Evolutionary conservation across 805 yeast genomes (phyloP).

Genomic region (Metschnikowia cerradonensis): DNA sequence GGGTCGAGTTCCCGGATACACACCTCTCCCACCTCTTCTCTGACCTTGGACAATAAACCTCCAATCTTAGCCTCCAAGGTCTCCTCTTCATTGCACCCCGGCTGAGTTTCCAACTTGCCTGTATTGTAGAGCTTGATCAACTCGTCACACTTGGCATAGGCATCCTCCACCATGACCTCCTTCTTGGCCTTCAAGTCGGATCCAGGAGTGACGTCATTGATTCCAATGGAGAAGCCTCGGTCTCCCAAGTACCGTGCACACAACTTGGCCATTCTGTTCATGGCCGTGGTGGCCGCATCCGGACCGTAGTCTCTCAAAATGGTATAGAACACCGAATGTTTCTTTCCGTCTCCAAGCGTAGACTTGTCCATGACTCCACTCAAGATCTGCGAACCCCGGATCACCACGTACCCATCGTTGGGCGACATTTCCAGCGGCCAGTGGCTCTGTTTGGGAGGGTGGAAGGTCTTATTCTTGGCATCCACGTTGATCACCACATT

Average conservation of each 20-base stretch:
- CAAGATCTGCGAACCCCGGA: constrained; percentile 82
- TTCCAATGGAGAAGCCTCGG: constrained; percentile 96
- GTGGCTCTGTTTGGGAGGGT: constrained; percentile 61
- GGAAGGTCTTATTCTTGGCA: constrained; percentile 88
- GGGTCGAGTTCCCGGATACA: constrained; percentile 89
- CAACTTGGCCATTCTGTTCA: constrained; percentile 99
- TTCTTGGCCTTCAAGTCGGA: constrained; percentile 67
- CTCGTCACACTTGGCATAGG: constrained; percentile 88
- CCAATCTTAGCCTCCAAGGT: constrained; percentile 97
- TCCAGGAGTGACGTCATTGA: constrained; percentile 95
- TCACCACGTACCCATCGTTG: constrained; percentile 90
- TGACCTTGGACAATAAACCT: constrained; percentile 90
- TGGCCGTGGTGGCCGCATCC: constrained; percentile 88
- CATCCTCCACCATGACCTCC: constrained; percentile 84
- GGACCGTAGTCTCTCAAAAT: constrained; percentile 96
- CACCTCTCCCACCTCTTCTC: constrained; percentile 98
- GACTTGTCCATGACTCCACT: constrained; percentile 98
- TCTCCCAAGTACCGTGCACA: constrained; percentile 95
- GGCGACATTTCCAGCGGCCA: constrained; percentile 93
- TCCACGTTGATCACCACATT: constrained; percentile 87
- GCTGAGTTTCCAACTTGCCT: constrained; percentile 94
- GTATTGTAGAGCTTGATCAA: constrained; percentile 71
- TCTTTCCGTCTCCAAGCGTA: constrained; percentile 95
- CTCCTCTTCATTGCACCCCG: constrained; percentile 98
- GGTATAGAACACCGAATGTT: constrained; percentile 92